A percentile compares a stretch with the other conserved stretches of the same genome.
These are phyloP conservation scores for Suhomyces sp. DNA, from an alignment of 805 yeast species.

Conservation along the genomic window DNA sequence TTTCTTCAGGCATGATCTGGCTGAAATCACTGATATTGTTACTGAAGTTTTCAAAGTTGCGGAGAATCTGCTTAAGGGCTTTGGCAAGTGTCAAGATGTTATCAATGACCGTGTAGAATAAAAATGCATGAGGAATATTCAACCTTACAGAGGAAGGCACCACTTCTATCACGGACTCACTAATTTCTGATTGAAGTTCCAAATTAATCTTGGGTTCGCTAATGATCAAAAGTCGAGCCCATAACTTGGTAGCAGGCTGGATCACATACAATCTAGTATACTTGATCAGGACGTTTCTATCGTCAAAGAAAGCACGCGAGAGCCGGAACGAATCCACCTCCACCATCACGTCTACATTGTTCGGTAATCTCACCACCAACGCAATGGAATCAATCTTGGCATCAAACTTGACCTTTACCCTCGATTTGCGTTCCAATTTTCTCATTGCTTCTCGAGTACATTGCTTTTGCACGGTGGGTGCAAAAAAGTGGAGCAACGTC, in stretches of 20 bases:
- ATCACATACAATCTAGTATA: conserved; percentile 45
- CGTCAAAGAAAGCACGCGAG: conserved; percentile 17
- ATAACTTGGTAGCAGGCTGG: conserved; percentile 47
- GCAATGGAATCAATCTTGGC: conserved; percentile 32
- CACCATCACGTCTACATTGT: conserved; percentile 43
- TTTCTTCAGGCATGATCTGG: conserved; percentile 32
- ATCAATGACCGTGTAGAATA: conserved; percentile 77
- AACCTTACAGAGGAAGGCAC: conserved; percentile 42
- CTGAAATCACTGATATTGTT: conserved; percentile 25
- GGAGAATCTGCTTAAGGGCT: conserved; percentile 57
- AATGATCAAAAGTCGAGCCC: conserved; percentile 37
- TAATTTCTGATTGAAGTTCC: conserved; percentile 8
- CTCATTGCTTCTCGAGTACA: conserved; percentile 25
- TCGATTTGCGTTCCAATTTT: conserved; percentile 14
- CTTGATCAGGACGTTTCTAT: conserved; percentile 30
- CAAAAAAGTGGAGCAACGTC: conserved; percentile 29
- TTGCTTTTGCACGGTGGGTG: conserved; percentile 29
- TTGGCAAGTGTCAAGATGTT: conserved; percentile 67
- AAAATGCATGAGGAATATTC: conserved; percentile 68
- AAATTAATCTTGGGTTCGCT: conserved; percentile 23
- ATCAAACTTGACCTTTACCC: conserved; percentile 27
- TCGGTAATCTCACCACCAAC: conserved; percentile 44
- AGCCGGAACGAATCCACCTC: conserved; percentile 39
- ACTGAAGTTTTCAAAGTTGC: conserved; percentile 41
- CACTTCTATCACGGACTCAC: conserved; percentile 17